A percentile compares a stretch with the other conserved stretches of the same genome.
Conservation (phyloP, 129 eudicot species). For the Helichrysum umbraculigerum region DNA sequence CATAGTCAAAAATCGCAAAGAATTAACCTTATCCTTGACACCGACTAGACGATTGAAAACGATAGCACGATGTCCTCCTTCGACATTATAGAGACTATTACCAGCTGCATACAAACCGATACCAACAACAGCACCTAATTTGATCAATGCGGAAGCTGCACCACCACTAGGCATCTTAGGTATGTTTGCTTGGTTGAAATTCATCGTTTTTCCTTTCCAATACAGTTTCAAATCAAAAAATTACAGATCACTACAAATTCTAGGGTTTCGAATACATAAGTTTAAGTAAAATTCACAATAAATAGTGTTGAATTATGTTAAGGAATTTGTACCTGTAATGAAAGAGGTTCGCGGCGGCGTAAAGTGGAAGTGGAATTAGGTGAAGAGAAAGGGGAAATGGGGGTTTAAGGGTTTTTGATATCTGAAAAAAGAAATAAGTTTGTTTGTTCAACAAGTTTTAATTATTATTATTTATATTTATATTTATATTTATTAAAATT, state of each 20-base stretch:
- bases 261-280: not conserved
- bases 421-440: not conserved
- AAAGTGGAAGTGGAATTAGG: not conserved
- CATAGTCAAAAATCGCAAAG: not conserved
- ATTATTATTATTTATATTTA: too few relatives aligned
- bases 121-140: conserved; percentile 53
- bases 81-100: conserved; percentile 64
- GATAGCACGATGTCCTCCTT: conserved; percentile 73
- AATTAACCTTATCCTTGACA: conserved; percentile 59
- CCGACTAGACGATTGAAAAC: conserved; percentile 70
- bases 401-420: not conserved
- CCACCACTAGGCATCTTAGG: conserved; percentile 56
- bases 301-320: not conserved
- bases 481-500: too few relatives aligned
- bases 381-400: not conserved
- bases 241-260: not conserved
- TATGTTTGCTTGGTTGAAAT: conserved; percentile 43
- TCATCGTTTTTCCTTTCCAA: conserved; percentile 32
- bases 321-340: not conserved
- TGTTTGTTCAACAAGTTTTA: not conserved
- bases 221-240: not conserved
- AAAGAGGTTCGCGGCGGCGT: not conserved
- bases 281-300: not conserved
- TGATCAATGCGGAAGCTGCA: conserved; percentile 56
- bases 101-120: conserved; percentile 50